Conservation (phyloP, 768 basidiomycete genomes). For the Cantharellus cinnabarinus region DNA sequence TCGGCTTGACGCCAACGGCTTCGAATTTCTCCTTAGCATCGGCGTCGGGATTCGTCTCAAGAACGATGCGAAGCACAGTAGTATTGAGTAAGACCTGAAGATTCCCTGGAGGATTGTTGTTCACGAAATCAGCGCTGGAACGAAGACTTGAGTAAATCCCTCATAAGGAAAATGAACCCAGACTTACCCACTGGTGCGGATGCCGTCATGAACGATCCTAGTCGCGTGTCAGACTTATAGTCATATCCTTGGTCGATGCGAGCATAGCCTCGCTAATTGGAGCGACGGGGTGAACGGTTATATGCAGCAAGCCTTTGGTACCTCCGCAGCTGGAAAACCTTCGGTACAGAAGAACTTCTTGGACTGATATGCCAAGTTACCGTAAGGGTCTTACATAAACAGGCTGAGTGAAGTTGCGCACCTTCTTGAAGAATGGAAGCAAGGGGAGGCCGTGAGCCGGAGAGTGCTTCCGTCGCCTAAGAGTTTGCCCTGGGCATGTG, state of each 20-base stretch:
- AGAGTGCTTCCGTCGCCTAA: neutral
- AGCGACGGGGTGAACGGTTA: neutral
- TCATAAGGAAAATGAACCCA: neutral
- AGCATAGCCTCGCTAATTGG: neutral
- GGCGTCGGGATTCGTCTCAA: neutral
- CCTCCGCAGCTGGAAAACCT: neutral
- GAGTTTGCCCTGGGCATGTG: neutral
- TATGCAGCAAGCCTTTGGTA: neutral
- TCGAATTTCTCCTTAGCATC: neutral
- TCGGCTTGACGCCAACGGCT: neutral
- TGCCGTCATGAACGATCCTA: neutral
- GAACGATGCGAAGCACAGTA: neutral
- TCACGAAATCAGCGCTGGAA: neutral
- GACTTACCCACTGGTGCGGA: neutral
- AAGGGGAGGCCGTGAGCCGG: neutral
- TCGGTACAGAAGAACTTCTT: neutral
- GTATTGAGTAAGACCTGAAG: neutral
- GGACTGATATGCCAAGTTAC: neutral
- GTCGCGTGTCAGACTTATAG: neutral
- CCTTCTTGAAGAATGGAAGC: slow-evolving; percentile 1
- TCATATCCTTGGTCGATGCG: neutral
- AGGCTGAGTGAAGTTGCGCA: neutral
- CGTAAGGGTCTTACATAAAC: neutral
- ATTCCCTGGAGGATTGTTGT: neutral
- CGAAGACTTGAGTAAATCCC: neutral